phyloP scores from a whole-genome alignment of 768 basidiomycete genomes.

The Myochromella boudieri region DNA sequence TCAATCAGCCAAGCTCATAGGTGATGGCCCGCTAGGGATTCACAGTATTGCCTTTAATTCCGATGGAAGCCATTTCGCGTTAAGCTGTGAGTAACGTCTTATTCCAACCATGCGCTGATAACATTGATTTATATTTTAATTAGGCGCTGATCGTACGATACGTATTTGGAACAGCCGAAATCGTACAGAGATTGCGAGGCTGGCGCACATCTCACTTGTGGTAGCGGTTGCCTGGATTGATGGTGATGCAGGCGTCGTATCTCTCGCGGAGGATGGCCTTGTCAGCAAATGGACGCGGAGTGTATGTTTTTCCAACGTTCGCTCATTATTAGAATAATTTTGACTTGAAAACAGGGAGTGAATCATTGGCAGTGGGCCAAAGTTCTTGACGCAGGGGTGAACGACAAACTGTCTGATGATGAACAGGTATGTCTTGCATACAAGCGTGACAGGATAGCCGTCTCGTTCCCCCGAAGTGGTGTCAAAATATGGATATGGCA shows the following conservation, averaged over 20 bases:
- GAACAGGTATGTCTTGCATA: constrained; percentile 55
- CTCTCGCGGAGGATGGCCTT: constrained; percentile 56
- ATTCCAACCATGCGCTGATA: neutral
- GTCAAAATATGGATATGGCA: constrained; percentile 67
- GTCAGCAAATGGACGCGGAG: constrained; percentile 59
- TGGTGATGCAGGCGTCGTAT: constrained; percentile 52
- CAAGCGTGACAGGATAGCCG: constrained; percentile 55
- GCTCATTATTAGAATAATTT: neutral
- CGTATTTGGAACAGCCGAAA: constrained; percentile 60
- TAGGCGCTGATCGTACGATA: constrained; percentile 59
- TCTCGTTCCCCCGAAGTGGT: constrained; percentile 56
- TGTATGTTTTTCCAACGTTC: constrained; percentile 34
- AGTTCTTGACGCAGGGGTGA: constrained; percentile 45
- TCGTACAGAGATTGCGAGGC: constrained; percentile 51
- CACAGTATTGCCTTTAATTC: constrained; percentile 48
- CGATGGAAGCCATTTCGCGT: constrained; percentile 55
- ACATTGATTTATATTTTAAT: constrained; percentile 4
- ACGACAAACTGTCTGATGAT: constrained; percentile 31
- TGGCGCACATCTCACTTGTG: constrained; percentile 51
- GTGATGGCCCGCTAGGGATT: constrained; percentile 48
- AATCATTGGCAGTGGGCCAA: constrained; percentile 59
- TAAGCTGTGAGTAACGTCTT: constrained; percentile 46
- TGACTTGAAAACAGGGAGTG: constrained; percentile 31
- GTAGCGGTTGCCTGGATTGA: constrained; percentile 60
- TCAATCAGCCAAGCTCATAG: constrained; percentile 37